Evolutionary conservation across 2,329 filamentous ascomycete species (phyloP).

Genomic region (Aspergillus pseudotamarii): DNA sequence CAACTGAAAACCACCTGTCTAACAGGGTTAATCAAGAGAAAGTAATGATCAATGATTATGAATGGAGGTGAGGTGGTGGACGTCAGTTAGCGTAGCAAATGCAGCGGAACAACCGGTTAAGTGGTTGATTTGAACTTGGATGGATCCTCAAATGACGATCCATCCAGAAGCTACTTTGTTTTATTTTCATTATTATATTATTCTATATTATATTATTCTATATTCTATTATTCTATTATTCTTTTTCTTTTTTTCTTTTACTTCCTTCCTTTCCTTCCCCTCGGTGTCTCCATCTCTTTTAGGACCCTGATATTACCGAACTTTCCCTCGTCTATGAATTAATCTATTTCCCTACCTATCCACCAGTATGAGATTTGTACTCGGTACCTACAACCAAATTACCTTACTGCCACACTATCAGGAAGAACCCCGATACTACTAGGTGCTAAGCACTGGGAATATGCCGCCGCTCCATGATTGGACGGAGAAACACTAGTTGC

Average conservation of each 20-base stretch:
- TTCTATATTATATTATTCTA: neutral
- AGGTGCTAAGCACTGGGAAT: neutral
- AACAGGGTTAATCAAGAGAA: neutral
- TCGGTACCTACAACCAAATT: neutral
- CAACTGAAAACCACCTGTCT: neutral
- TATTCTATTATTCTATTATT: neutral
- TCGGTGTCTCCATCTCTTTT: neutral
- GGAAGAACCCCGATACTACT: neutral
- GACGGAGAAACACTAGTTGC: neutral
- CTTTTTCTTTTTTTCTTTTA: neutral
- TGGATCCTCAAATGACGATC: conserved; percentile 5
- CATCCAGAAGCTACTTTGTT: neutral
- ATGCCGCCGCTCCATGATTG: neutral
- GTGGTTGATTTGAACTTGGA: conserved; percentile 1
- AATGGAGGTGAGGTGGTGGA: neutral
- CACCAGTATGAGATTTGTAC: neutral
- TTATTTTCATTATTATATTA: neutral
- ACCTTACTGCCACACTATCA: neutral
- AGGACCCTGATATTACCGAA: neutral
- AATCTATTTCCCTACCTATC: neutral
- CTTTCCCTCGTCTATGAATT: neutral
- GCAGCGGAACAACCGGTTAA: conserved; percentile 17
- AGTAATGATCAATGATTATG: neutral
- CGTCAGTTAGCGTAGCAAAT: conserved; percentile 9
- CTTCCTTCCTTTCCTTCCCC: neutral